Percentiles rank a stretch among this genome's conserved stretches.
Evolutionary conservation across 306 rosid species (phyloP).

Genomic region (Rosa lucieae): DNA sequence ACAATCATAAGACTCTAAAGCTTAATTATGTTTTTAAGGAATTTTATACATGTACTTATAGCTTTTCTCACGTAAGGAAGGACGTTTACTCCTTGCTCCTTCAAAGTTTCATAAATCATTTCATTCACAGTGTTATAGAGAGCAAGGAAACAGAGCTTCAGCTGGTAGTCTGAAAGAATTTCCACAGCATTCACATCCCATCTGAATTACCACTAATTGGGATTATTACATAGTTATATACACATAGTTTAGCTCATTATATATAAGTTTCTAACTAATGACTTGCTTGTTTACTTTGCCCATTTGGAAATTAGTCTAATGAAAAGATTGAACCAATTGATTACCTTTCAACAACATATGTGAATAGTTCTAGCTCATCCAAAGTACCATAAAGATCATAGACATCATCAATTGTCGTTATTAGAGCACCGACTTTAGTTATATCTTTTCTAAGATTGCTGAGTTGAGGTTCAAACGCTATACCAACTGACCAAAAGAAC

Average conservation of each 20-base stretch:
- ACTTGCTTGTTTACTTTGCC: not conserved
- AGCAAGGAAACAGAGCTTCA: too few species aligned
- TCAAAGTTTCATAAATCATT: too few species aligned
- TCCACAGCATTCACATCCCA: too few species aligned
- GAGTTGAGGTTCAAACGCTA: constrained; percentile 39
- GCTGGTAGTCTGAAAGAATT: too few species aligned
- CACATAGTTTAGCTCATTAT: too few species aligned
- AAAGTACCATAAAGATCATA: constrained; percentile 54
- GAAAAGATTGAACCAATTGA: not conserved
- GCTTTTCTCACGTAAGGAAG: constrained; percentile 21
- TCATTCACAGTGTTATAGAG: too few species aligned
- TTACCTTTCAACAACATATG: constrained; percentile 50
- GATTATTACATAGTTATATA: too few species aligned
- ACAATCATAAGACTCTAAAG: not conserved
- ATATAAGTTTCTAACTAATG: not conserved
- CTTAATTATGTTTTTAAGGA: not conserved
- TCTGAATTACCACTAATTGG: too few species aligned
- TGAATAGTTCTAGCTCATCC: constrained; percentile 53
- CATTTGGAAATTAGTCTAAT: not conserved
- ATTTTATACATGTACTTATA: constrained; percentile 14
- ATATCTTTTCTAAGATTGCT: constrained; percentile 39
- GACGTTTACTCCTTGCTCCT: too few species aligned
- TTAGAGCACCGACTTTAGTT: constrained; percentile 43
- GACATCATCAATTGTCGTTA: constrained; percentile 51
- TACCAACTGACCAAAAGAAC: constrained; percentile 50